phyloP scores from a whole-genome alignment of 495 filamentous ascomycete genomes.

The Aspergillus saccharolyticus region DNA sequence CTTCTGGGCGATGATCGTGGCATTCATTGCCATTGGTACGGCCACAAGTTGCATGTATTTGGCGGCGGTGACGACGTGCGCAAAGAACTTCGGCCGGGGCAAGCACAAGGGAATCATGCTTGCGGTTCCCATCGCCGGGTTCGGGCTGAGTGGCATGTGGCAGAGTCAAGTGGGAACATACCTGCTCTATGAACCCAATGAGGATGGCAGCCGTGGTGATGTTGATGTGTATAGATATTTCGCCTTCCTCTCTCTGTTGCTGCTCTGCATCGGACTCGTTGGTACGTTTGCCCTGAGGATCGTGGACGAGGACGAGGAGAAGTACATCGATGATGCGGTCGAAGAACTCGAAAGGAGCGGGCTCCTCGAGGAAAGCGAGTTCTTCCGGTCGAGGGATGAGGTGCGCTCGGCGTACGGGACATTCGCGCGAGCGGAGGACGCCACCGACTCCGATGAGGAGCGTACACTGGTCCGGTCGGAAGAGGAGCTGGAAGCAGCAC shows the following conservation, averaged over 20 bases:
- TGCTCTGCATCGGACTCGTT: slow-evolving; percentile 64
- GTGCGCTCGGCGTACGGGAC: slow-evolving; percentile 51
- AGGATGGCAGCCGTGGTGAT: slow-evolving; percentile 63
- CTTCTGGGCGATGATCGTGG: slow-evolving; percentile 75
- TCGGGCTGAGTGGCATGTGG: slow-evolving; percentile 93
- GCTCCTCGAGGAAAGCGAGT: slow-evolving; percentile 65
- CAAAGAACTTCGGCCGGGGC: slow-evolving; percentile 92
- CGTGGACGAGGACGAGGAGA: slow-evolving; percentile 55
- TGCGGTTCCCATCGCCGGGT: slow-evolving; percentile 84
- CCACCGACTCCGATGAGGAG: slow-evolving; percentile 31
- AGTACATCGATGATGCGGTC: slow-evolving; percentile 80
- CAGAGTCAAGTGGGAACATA: slow-evolving; percentile 81
- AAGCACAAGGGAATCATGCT: slow-evolving; percentile 85
- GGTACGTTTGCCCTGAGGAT: slow-evolving; percentile 69
- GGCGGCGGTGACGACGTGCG: slow-evolving; percentile 81
- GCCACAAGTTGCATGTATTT: slow-evolving; percentile 86
- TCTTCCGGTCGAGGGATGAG: slow-evolving; percentile 47
- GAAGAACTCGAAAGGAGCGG: slow-evolving; percentile 81
- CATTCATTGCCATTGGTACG: slow-evolving; percentile 74
- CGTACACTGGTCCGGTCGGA: slow-evolving; percentile 34
- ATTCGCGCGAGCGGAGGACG: slow-evolving; percentile 27
- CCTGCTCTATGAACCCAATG: slow-evolving; percentile 60
- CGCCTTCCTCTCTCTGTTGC: slow-evolving; percentile 64
- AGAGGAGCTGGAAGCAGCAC: slow-evolving; percentile 41
- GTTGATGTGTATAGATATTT: slow-evolving; percentile 86